Percentiles rank a stretch among this genome's conserved stretches.
These are phyloP conservation scores for Termitomyces heimii DNA, from an alignment of 768 basidiomycete species.

Conservation along the genomic window DNA sequence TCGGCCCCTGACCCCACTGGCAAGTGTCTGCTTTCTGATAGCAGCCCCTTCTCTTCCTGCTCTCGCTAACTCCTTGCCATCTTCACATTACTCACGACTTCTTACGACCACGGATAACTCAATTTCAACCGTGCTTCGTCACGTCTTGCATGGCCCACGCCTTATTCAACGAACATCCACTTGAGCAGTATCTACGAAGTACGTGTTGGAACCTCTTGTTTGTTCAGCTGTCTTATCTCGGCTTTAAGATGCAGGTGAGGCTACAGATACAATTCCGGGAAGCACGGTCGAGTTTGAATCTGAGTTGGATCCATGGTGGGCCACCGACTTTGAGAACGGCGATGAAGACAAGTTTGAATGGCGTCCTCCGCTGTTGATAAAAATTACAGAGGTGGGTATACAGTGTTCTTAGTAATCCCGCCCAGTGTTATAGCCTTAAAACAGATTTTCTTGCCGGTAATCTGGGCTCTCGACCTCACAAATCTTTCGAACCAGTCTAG, in stretches of 20 bases:
- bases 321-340: constrained; percentile 18
- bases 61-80: neutral
- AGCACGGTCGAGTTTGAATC: constrained; percentile 32
- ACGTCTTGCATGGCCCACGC: constrained; percentile 60
- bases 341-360: constrained; percentile 23
- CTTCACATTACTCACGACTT: constrained; percentile 8
- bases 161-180: constrained; percentile 71
- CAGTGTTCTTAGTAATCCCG: neutral
- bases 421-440: constrained; percentile 4
- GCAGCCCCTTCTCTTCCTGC: neutral
- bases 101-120: constrained; percentile 9
- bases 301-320: constrained; percentile 29
- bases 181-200: constrained; percentile 71
- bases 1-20: neutral
- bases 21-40: neutral
- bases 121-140: constrained; percentile 1
- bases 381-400: constrained; percentile 34
- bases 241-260: constrained; percentile 52
- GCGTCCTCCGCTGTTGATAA: constrained; percentile 28
- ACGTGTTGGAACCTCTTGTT: constrained; percentile 9
- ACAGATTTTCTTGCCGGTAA: constrained; percentile 32
- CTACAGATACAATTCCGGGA: constrained; percentile 52
- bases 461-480: constrained; percentile 26
- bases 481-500: constrained; percentile 29
- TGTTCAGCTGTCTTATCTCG: neutral